Base-by-base conservation (phyloP, 768 basidiomycete species). In the Boletellus emodensis region DNA sequence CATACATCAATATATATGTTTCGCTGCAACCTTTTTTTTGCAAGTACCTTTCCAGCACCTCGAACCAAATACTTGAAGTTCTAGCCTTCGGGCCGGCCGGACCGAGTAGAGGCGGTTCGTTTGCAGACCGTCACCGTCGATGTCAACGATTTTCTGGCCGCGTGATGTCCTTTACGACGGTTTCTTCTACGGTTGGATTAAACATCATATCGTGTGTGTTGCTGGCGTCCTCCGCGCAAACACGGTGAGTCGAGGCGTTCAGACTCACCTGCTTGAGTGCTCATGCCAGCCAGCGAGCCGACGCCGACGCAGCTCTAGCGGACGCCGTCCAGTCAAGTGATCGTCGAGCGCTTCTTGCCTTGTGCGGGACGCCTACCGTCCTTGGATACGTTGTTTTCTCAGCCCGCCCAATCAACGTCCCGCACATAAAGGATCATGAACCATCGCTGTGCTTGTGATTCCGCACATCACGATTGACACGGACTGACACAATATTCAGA, bases 171-270 rank as follows among this genome's bases (percentile, higher is more conserved):
- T 64, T 42, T 40, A 61, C n/a, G 63, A 66, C 18, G 82, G 83
- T 2, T 72, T 79, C 46, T 75, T 76, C 55, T 85, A 82, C 58
- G 84, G 84, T 10, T 86, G 84, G 84, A 53, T 65, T 8, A 57
- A 56, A 11, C 78, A 78, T 28, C 61, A 68, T 32, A 49, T 41
- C 3, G 62, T 77, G 3, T 81, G 80, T 58, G 74, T 84, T 14
- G 80, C 75, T 14, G 82, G 83, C 3, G 68, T 81, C 26, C 43
- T 83, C 15, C 58, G 69, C 10, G 61, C 56, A 3, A 52, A 59
- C 3, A 54, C 66, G 34, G 77, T 78, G 56, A 49, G 70, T 48
- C 34, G 11, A 35, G 7, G 10, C 24, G 24, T 14, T 39, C 24
- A 34, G 20, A 40, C 17, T 1, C 49, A n/a, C 12, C 22, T 34